Evolutionary conservation across 2,329 filamentous ascomycete species (phyloP).

Genomic region (Metarhizium humberi): DNA sequence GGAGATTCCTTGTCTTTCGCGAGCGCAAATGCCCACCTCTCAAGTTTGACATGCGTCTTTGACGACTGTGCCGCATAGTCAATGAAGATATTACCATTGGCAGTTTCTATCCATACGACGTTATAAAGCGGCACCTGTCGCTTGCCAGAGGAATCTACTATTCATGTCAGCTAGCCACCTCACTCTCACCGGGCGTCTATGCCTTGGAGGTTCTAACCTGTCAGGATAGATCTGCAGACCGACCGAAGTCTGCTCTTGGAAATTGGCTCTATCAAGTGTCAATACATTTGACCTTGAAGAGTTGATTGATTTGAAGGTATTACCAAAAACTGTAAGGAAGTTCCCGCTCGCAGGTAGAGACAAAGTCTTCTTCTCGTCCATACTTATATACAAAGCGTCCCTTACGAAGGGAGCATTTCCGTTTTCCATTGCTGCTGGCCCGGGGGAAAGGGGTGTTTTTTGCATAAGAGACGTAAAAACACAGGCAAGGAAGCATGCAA

Average conservation of each 20-base stretch:
- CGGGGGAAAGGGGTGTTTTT: background rate
- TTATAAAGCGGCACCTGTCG: constrained; percentile 65
- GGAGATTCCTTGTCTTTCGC: constrained; percentile 7
- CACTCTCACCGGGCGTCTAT: background rate
- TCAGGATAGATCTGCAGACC: constrained; percentile 5
- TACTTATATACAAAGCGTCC: constrained; percentile 13
- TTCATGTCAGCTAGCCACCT: constrained; percentile 3
- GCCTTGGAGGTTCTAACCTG: constrained; percentile 3
- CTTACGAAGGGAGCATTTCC: background rate
- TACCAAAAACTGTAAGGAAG: constrained; percentile 25
- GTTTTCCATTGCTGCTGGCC: constrained; percentile 10
- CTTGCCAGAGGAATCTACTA: constrained; percentile 14
- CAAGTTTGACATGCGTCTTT: constrained; percentile 50
- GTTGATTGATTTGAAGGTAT: constrained; percentile 1
- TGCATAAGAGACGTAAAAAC: background rate
- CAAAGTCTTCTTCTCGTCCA: constrained; percentile 22
- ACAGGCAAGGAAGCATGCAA: background rate
- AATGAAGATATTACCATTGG: constrained; percentile 53
- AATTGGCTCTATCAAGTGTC: constrained; percentile 4
- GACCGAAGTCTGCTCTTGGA: constrained; percentile 5
- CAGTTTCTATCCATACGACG: constrained; percentile 69
- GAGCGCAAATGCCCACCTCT: constrained; percentile 47
- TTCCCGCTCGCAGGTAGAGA: constrained; percentile 17
- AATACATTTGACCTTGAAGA: background rate
- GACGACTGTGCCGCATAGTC: constrained; percentile 57